Base-by-base conservation (phyloP, 768 basidiomycete species). In the Trametes elegans region DNA sequence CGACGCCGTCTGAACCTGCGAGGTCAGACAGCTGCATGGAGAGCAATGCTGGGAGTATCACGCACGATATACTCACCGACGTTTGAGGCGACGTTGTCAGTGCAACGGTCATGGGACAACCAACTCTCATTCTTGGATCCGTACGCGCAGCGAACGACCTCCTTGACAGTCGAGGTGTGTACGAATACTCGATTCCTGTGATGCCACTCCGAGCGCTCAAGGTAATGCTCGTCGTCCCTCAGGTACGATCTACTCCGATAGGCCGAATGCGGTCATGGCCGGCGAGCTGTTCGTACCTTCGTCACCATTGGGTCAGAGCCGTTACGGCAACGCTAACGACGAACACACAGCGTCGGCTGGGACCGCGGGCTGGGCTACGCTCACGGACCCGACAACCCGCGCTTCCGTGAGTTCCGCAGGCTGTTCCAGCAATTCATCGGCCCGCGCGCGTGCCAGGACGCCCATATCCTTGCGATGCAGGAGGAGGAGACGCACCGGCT, bases 401-500 rank as follows among this genome's bases (percentile, higher is more conserved):
- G 71, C 8, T 74, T 74, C 61, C 65, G 66, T 28, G 71, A 72
- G 45, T 66, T 74, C 49, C 62, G 73, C 19, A 61, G 67, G 14
- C 53, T 74, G 9, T 70, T 72, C 58, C 65, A 71, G 18, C 51
- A 65, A 5, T 66, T 66, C 49, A 71, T 74, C 31, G 72, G 71
- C 1, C 68, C 71, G 0, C 65, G 66, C 14, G 62, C 66, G 10
- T 67, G 59, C 35, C 53, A 64, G 32, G 49, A 62, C 11, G 26
- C 56, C 3, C 38, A 28, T 14, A 43, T 64, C 19, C 53, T 65
- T 10, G 7, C 45, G 19, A 56, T 63, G 46, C 64, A 64, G 44
- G 62, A 65, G 41, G 31, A 45, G 29, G 60, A 61, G 36, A 57
- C 62, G 3, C 48, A 38, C 23, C 51, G 48, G 26, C 59, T 66